Base-by-base conservation (phyloP, 441 rosid species). In the Gossypium gossypioides region DNA sequence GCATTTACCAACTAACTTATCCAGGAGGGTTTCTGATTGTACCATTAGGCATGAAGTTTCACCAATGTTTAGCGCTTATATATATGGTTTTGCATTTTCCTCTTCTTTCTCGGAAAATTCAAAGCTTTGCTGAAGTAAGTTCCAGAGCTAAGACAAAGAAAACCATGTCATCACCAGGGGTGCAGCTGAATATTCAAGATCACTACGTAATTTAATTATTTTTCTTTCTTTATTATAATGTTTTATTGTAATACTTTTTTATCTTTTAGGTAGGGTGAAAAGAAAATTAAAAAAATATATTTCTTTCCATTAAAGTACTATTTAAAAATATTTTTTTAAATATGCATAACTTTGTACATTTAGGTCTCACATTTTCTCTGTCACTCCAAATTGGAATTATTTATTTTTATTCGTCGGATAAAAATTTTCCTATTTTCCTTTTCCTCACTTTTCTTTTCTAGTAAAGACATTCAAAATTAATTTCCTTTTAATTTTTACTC, bases 141-240 rank as follows among this genome's bases (percentile, higher is more conserved):
- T 71, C 52, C 9, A 1, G 52, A 42, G 65, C 18, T 72, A 50
- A 27, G 12, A 60, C 3, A 44, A 51, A 16, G 13, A n/a, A 25
- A 56, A 68, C 74, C 55, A 73, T 78, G 75, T 65, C 79, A 56
- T 16, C 74, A 3, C 75, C 16, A 3, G 75, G 74, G 13, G 75
- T 81, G 63, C 75, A 56, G 19, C 68, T 83, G 72, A 69, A 10
- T 37, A 51, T 66, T 65, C 67, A 27, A 62, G 81, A 81, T 10
- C 50, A 70, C 21, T 29, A 78, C 37, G 84, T 81, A 75, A 68
- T 4, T 13, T 32, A 21, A 6, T 13, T 55, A 19, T 24, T 51
- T 72, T 63, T 12, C 5, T 55, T 63, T 37, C 29, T 19, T 60
- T 52, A 8, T n/a, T 62, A 60, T n/a, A 32, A 60, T 6, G 4